A percentile compares a stretch with the other conserved stretches of the same genome.
These are phyloP conservation scores for Aspergillus wentii DNA, from an alignment of 495 filamentous ascomycete genomes.

Conservation along the genomic window DNA sequence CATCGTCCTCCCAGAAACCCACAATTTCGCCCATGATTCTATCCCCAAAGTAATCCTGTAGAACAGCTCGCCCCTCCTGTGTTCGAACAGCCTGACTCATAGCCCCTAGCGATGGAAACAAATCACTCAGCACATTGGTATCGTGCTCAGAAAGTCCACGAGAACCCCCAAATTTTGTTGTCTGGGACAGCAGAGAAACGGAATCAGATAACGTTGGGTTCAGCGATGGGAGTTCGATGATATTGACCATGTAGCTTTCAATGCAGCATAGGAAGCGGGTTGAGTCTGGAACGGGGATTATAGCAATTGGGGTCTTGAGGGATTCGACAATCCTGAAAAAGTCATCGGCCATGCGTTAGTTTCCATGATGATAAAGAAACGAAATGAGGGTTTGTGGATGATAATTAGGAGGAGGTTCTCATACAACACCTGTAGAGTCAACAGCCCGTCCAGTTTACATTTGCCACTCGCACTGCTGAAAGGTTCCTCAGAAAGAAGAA, in stretches of 20 bases:
- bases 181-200: slow-evolving; percentile 40
- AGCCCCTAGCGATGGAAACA: slow-evolving; percentile 40
- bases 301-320: slow-evolving; percentile 8
- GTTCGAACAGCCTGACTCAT: slow-evolving; percentile 36
- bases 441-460: slow-evolving; percentile 16
- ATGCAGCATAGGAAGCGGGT: slow-evolving; percentile 20
- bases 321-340: slow-evolving; percentile 14
- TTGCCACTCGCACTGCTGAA: slow-evolving; percentile 10
- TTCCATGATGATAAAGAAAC: not conserved
- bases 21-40: slow-evolving; percentile 21
- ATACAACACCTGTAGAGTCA: slow-evolving; percentile 30
- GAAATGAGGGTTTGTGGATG: not conserved
- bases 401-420: not conserved
- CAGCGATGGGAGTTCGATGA: slow-evolving; percentile 8
- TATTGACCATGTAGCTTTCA: slow-evolving; percentile 17
- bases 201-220: slow-evolving; percentile 15
- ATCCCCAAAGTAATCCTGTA: slow-evolving; percentile 34
- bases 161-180: slow-evolving; percentile 25
- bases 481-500: slow-evolving; percentile 39
- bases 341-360: not conserved
- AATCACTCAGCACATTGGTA: slow-evolving; percentile 44
- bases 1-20: slow-evolving; percentile 47
- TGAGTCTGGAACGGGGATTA: slow-evolving; percentile 31
- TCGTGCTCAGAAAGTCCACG: slow-evolving; percentile 33
- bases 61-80: slow-evolving; percentile 21